Conservation (phyloP, 768 basidiomycete species). For the Kwoniella dendrophila region DNA sequence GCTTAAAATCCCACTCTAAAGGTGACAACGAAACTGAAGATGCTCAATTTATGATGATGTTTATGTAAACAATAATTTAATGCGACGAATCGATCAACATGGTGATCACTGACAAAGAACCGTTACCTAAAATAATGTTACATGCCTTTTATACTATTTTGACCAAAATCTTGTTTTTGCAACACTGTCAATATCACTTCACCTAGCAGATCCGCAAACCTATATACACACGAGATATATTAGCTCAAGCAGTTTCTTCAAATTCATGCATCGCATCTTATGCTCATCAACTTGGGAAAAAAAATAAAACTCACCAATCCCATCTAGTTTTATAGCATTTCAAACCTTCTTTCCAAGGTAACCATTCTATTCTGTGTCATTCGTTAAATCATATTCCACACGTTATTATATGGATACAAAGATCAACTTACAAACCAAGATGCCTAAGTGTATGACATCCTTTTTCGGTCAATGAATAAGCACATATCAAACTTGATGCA, state of each 20-base stretch:
- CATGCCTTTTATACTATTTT: not conserved
- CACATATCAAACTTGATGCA: slow-evolving; percentile 11
- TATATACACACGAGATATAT: not conserved
- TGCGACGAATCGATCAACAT: too few species aligned
- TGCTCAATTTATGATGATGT: too few species aligned
- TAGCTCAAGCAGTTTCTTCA: too few species aligned
- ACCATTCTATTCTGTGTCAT: slow-evolving; percentile 13
- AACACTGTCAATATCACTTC: slow-evolving; percentile 9
- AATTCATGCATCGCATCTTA: too few species aligned
- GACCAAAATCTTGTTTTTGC: slow-evolving; percentile 4
- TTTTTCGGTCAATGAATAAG: slow-evolving; percentile 15
- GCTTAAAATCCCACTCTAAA: too few species aligned
- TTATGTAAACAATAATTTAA: too few species aligned
- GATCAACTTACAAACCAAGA: slow-evolving; percentile 12
- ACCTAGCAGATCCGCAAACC: slow-evolving; percentile 14
- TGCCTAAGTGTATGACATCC: slow-evolving; percentile 17
- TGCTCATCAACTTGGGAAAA: too few species aligned
- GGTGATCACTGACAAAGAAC: not conserved
- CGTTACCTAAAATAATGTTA: not conserved
- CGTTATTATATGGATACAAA: not conserved
- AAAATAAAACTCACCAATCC: slow-evolving; percentile 13
- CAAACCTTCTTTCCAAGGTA: slow-evolving; percentile 51
- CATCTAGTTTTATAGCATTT: slow-evolving; percentile 63
- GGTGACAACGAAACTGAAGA: too few species aligned
- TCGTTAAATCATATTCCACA: not conserved